These are phyloP conservation scores for Knufia petricola DNA, from an alignment of 2,329 filamentous ascomycete species.

Conservation along the genomic window DNA sequence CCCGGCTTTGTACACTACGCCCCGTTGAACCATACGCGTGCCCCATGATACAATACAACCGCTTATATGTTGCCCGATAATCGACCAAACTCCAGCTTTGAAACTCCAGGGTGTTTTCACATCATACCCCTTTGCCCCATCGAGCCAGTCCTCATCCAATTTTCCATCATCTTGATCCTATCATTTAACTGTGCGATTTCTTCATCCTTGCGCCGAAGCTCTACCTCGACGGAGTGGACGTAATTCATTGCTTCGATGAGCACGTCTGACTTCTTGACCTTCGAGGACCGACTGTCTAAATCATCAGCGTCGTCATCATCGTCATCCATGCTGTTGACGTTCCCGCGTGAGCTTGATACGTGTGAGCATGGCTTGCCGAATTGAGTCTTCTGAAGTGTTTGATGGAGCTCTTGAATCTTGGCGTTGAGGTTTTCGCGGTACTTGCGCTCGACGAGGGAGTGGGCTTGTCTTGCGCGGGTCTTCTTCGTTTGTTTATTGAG, in stretches of 20 bases:
- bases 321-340: conserved; percentile 9
- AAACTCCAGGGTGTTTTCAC: too few relatives aligned
- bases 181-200: conserved; percentile 19
- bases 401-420: conserved; percentile 22
- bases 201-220: conserved; percentile 22
- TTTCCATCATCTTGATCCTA: conserved; percentile 18
- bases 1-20: too few relatives aligned
- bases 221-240: conserved; percentile 21
- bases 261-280: conserved; percentile 22
- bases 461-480: conserved; percentile 21
- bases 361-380: conserved; percentile 15
- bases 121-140: background rate
- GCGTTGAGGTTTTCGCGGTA: conserved; percentile 24
- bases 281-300: conserved; percentile 10
- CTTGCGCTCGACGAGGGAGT: conserved; percentile 22
- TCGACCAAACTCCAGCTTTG: too few relatives aligned
- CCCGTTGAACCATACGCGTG: too few relatives aligned
- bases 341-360: conserved; percentile 4
- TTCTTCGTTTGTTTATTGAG: conserved; percentile 10
- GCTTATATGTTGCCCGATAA: too few relatives aligned
- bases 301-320: conserved; percentile 10
- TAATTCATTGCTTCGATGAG: conserved; percentile 23
- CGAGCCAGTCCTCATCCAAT: conserved; percentile 5
- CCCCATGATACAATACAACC: too few relatives aligned
- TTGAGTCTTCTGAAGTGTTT: conserved; percentile 18